Conservation (phyloP, 2,329 filamentous ascomycete species). For the Ceratocystis eucalypticola region DNA sequence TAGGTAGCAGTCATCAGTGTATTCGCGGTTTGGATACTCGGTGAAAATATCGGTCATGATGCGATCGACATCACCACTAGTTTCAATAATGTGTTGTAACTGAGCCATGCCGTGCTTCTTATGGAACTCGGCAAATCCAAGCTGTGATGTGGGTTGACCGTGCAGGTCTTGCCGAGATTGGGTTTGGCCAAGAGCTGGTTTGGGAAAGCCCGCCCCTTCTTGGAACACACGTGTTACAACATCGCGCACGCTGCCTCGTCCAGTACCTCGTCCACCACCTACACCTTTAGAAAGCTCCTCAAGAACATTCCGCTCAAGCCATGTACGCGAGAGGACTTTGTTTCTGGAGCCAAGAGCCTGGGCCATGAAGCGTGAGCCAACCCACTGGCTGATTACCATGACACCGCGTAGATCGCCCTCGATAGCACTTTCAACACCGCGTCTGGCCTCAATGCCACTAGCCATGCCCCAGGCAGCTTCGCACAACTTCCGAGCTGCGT, state of each 20-base stretch:
- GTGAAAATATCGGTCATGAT: conserved; percentile 75
- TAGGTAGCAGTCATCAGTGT: conserved; percentile 83
- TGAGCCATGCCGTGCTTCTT: conserved; percentile 62
- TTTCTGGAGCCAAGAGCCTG: conserved; percentile 29
- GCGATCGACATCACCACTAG: conserved; percentile 63
- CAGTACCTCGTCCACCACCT: conserved; percentile 56
- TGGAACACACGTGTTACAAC: conserved; percentile 67
- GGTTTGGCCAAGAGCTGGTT: conserved; percentile 31
- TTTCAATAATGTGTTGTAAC: conserved; percentile 62
- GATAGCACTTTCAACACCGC: conserved; percentile 52
- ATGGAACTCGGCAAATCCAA: conserved; percentile 58
- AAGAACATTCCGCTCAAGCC: conserved; percentile 61
- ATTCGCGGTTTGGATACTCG: conserved; percentile 73
- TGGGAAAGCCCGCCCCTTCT: conserved; percentile 65
- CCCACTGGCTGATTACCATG: conserved; percentile 81
- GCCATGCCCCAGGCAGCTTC: conserved; percentile 73
- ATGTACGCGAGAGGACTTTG: conserved; percentile 52
- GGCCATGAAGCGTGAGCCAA: conserved; percentile 54
- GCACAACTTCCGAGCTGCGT: conserved; percentile 73
- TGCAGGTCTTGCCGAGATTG: conserved; percentile 28
- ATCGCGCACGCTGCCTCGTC: conserved; percentile 58
- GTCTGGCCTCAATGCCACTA: conserved; percentile 54
- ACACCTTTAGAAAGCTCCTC: conserved; percentile 56
- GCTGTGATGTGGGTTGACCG: conserved; percentile 43
- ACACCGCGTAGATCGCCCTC: conserved; percentile 66